These are phyloP conservation scores for Saccharomycopsis sp. DNA, from an alignment of 805 yeast genomes.

Conservation along the genomic window DNA sequence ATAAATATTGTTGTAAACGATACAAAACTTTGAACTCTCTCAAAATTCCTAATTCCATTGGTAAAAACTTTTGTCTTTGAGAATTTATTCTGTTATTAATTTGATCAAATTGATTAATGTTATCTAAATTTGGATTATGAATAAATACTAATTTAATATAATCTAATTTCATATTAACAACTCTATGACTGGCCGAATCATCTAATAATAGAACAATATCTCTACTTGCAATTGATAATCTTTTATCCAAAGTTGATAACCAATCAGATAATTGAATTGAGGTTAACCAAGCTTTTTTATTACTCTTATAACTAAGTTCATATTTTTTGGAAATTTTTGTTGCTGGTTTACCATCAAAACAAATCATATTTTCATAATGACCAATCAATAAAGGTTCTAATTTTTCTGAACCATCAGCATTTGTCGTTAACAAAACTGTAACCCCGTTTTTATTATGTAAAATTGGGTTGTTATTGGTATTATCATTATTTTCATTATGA, in stretches of 20 bases:
- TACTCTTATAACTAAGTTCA: constrained; percentile 46
- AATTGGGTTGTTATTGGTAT: constrained; percentile 20
- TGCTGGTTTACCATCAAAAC: constrained; percentile 30
- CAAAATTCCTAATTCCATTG: constrained; percentile 54
- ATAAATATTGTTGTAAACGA: constrained; percentile 44
- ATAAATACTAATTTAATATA: constrained; percentile 21
- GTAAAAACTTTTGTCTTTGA: constrained; percentile 32
- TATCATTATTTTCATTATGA: constrained; percentile 25
- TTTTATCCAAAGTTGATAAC: constrained; percentile 48
- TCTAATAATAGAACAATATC: constrained; percentile 47
- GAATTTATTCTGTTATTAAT: not conserved
- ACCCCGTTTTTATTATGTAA: constrained; percentile 28
- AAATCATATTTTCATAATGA: constrained; percentile 37
- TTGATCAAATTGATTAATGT: no score
- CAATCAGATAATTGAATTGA: constrained; percentile 54
- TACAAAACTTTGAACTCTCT: constrained; percentile 51
- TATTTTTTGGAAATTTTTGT: constrained; percentile 40
- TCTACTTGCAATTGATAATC: constrained; percentile 36
- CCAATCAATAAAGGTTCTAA: constrained; percentile 53
- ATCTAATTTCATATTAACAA: constrained; percentile 37
- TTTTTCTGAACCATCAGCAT: constrained; percentile 54
- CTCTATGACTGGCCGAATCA: constrained; percentile 53
- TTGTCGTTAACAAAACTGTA: constrained; percentile 53
- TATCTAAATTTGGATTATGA: constrained; percentile 7
- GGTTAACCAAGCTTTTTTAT: constrained; percentile 53